Conservation (phyloP, 164 flowering plant species). For the Malania oleifera region DNA sequence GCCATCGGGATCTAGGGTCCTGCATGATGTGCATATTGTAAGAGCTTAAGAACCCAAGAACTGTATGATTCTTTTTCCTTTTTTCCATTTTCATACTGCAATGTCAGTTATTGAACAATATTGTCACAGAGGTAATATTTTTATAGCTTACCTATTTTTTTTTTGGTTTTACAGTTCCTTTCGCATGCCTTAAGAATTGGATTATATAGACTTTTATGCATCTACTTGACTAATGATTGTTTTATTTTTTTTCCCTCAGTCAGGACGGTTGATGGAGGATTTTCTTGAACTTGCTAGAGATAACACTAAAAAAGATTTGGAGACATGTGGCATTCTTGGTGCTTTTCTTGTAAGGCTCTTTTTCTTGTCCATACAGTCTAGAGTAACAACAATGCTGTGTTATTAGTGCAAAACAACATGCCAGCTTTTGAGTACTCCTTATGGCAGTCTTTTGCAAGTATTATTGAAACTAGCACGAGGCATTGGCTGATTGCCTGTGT, state of each 20-base stretch:
- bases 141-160: background rate
- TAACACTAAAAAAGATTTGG: conserved; percentile 69
- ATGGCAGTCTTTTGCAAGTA: background rate
- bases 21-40: conserved; percentile 66
- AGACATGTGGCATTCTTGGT: conserved; percentile 84
- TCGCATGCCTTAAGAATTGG: background rate
- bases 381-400: too few relatives aligned
- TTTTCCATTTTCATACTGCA: background rate
- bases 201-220: background rate
- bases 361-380: background rate
- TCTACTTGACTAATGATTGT: background rate
- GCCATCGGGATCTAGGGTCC: conserved; percentile 17
- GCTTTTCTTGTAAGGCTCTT: conserved; percentile 63
- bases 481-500: background rate
- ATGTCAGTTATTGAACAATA: background rate
- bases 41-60: conserved; percentile 15
- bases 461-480: background rate
- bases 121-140: too few relatives aligned
- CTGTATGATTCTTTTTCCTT: background rate
- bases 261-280: conserved; percentile 63
- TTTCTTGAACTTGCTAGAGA: conserved; percentile 74
- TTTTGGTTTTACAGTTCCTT: background rate
- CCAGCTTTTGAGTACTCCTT: too few relatives aligned
- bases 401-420: too few relatives aligned
- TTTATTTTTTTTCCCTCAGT: conserved; percentile 29